Evolutionary conservation across 371 early-diverging fungal genomes (phyloP).

Genomic region (Apophysomyces ossiformis): DNA sequence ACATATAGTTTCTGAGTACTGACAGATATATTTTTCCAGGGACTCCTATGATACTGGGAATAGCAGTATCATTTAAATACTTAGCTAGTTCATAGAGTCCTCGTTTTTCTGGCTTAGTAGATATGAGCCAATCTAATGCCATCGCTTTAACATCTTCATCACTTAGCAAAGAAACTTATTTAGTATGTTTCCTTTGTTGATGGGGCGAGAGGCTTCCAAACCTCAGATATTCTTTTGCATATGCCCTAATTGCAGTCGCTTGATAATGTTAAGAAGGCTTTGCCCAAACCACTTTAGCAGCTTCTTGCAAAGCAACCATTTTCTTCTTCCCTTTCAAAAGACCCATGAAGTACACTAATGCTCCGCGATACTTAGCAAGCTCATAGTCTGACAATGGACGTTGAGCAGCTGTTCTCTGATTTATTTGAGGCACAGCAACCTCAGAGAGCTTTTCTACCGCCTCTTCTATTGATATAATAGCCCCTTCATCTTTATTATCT

Average conservation of each 20-base stretch:
- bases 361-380: background rate
- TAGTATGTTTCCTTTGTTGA: constrained; percentile 13
- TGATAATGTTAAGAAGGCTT: background rate
- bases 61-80: background rate
- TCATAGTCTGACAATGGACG: background rate
- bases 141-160: constrained; percentile 10
- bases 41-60: background rate
- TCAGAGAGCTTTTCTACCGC: background rate
- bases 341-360: background rate
- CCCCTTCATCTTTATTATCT: background rate
- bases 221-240: constrained; percentile 10
- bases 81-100: background rate
- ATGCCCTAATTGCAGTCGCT: constrained; percentile 1
- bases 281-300: background rate
- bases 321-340: constrained; percentile 5
- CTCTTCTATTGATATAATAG: background rate
- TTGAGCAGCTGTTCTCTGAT: constrained; percentile 1
- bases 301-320: constrained; percentile 1
- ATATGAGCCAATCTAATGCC: background rate
- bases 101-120: background rate
- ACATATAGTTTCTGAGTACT: background rate
- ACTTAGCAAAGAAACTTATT: background rate
- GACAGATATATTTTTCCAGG: background rate
- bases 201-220: constrained; percentile 2
- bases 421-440: background rate